Evolutionary conservation across 2,329 filamentous ascomycete genomes (phyloP).

Genomic region (Pseudocercospora vitis): DNA sequence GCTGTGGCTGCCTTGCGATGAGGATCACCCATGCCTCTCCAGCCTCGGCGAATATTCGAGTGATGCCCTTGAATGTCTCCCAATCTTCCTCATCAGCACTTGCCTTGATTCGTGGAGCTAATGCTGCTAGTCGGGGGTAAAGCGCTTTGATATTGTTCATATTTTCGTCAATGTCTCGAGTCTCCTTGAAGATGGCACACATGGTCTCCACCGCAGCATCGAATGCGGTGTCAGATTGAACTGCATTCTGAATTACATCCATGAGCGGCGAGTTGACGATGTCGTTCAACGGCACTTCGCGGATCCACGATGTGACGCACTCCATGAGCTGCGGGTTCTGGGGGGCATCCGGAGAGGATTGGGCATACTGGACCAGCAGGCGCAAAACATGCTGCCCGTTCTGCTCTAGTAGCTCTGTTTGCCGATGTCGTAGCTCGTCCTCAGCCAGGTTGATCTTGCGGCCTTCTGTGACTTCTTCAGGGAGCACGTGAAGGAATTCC

Average conservation of each 20-base stretch:
- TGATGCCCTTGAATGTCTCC: conserved; percentile 83
- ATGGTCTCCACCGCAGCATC: conserved; percentile 89
- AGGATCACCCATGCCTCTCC: conserved; percentile 93
- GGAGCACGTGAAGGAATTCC: conserved; percentile 94
- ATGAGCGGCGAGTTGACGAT: conserved; percentile 85
- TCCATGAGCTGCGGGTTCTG: conserved; percentile 89
- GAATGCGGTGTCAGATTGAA: conserved; percentile 74
- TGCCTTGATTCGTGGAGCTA: conserved; percentile 74
- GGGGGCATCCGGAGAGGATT: conserved; percentile 84
- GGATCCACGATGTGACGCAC: conserved; percentile 94
- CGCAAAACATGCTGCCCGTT: conserved; percentile 86
- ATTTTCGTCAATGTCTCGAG: conserved; percentile 88
- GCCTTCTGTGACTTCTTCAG: conserved; percentile 98
- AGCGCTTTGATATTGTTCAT: conserved; percentile 77
- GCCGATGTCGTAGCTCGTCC: conserved; percentile 86
- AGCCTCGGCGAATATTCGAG: conserved; percentile 86
- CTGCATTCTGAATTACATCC: conserved; percentile 73
- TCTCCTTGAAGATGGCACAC: conserved; percentile 88
- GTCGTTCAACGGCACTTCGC: conserved; percentile 81
- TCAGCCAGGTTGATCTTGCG: conserved; percentile 99
- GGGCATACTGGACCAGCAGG: conserved; percentile 84
- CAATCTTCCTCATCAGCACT: conserved; percentile 77
- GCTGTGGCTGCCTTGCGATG: conserved; percentile 76
- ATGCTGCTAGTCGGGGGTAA: conserved; percentile 74
- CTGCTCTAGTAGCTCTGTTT: conserved; percentile 83